Conservation (phyloP, 179 eudicot species). For the Beta lomatogona region DNA sequence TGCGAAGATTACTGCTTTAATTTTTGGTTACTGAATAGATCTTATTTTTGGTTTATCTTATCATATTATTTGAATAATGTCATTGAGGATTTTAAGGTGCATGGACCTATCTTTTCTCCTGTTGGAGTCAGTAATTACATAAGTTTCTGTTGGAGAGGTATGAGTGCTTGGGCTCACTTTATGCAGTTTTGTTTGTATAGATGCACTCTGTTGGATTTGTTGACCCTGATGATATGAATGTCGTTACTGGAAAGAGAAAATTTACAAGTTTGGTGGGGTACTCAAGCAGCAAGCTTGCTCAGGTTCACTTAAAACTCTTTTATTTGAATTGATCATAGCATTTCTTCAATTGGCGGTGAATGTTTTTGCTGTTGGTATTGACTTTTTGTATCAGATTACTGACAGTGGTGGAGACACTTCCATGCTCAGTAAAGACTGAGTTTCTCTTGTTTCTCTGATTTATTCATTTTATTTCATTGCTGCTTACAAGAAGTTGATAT, state of each 20-base stretch:
- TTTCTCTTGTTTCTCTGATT: background rate
- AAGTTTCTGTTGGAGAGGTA: background rate
- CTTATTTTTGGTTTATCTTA: background rate
- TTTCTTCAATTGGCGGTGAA: background rate
- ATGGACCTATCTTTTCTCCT: background rate
- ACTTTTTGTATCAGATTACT: background rate
- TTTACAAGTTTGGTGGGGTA: slow-evolving; percentile 84
- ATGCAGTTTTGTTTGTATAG: slow-evolving; percentile 36
- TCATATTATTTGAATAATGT: background rate
- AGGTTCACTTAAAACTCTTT: slow-evolving; percentile 45
- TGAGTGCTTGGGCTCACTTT: background rate
- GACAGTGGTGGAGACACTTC: background rate
- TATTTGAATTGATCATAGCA: background rate
- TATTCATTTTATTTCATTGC: background rate
- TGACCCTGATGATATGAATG: slow-evolving; percentile 92
- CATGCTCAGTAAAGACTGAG: background rate
- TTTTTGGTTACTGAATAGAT: too few species aligned
- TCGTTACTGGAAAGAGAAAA: slow-evolving; percentile 70
- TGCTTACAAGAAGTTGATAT: background rate
- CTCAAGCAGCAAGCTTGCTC: slow-evolving; percentile 87
- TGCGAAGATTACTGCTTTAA: background rate
- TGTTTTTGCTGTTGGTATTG: slow-evolving; percentile 6
- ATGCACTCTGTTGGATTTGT: slow-evolving; percentile 90
- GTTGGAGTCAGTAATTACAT: background rate
- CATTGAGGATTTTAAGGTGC: background rate